Conservation (phyloP, 352 stramenopile species). For the Aphanomyces cochlioides region DNA sequence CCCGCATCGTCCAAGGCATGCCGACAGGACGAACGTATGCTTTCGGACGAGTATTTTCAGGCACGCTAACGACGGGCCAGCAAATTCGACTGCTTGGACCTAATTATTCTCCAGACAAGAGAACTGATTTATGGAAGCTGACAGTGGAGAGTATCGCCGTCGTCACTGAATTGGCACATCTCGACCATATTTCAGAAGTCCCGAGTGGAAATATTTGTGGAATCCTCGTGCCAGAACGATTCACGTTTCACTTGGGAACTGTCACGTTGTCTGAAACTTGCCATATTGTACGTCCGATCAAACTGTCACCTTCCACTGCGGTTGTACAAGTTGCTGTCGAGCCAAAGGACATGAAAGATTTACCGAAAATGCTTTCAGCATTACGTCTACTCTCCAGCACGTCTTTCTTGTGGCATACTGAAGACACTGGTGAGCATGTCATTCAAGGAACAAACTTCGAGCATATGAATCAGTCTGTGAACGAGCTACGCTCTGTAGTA, state of each 20-base stretch:
- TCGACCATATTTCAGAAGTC: slow-evolving; percentile 78
- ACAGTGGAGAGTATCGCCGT: slow-evolving; percentile 89
- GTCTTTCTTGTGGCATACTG: slow-evolving; percentile 91
- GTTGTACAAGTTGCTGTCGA: slow-evolving; percentile 92
- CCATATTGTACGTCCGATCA: slow-evolving; percentile 91
- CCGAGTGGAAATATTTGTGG: slow-evolving; percentile 91
- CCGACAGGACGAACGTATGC: slow-evolving; percentile 90
- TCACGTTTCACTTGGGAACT: slow-evolving; percentile 92
- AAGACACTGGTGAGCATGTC: slow-evolving; percentile 92
- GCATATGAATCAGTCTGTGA: slow-evolving; percentile 93
- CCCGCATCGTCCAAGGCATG: slow-evolving; percentile 92
- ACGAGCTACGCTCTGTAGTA: slow-evolving; percentile 94
- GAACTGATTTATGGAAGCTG: slow-evolving; percentile 53
- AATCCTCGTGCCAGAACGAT: slow-evolving; percentile 92
- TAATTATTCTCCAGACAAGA: slow-evolving; percentile 91
- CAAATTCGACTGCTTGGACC: slow-evolving; percentile 92
- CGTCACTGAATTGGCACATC: slow-evolving; percentile 90
- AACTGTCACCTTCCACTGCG: slow-evolving; percentile 87
- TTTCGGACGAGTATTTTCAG: slow-evolving; percentile 92
- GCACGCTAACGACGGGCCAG: slow-evolving; percentile 88
- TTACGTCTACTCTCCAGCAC: slow-evolving; percentile 93
- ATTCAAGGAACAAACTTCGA: slow-evolving; percentile 90
- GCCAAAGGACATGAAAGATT: slow-evolving; percentile 89
- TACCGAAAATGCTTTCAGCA: slow-evolving; percentile 92
- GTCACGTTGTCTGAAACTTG: slow-evolving; percentile 87